These are phyloP conservation scores for Arthrobotrys megalospora DNA, from an alignment of 2,329 filamentous ascomycete species.

Conservation along the genomic window DNA sequence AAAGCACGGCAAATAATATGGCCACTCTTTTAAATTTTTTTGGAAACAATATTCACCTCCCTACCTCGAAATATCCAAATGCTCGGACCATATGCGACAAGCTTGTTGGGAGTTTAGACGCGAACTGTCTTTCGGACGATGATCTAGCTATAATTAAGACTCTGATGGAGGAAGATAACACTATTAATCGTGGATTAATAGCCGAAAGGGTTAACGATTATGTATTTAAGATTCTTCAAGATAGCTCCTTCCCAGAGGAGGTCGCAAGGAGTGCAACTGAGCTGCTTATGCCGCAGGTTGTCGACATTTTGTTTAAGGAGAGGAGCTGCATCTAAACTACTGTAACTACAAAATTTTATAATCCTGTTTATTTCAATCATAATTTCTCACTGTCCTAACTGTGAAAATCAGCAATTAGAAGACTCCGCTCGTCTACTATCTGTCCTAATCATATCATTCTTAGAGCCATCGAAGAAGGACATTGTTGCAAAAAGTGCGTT, in stretches of 20 bases:
- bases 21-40: slow-evolving; percentile 1
- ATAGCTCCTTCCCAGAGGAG: neutral
- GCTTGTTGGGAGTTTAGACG: slow-evolving; percentile 8
- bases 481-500: slow-evolving; percentile 51
- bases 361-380: too few species aligned
- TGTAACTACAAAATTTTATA: too few species aligned
- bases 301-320: slow-evolving; percentile 7
- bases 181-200: neutral
- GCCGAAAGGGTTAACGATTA: neutral
- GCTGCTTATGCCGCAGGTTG: neutral
- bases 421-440: neutral
- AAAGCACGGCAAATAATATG: neutral
- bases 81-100: neutral
- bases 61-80: neutral
- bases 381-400: neutral
- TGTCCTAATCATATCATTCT: neutral
- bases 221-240: neutral
- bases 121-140: slow-evolving; percentile 7
- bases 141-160: slow-evolving; percentile 12
- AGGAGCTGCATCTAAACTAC: neutral
- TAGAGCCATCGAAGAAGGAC: neutral
- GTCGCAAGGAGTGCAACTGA: neutral
- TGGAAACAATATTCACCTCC: neutral
- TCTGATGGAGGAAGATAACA: neutral
- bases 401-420: neutral